A percentile compares a stretch with the other conserved stretches of the same genome.
Conservation (phyloP, 805 yeast genomes). For the Tetrapisispora fleetii region DNA sequence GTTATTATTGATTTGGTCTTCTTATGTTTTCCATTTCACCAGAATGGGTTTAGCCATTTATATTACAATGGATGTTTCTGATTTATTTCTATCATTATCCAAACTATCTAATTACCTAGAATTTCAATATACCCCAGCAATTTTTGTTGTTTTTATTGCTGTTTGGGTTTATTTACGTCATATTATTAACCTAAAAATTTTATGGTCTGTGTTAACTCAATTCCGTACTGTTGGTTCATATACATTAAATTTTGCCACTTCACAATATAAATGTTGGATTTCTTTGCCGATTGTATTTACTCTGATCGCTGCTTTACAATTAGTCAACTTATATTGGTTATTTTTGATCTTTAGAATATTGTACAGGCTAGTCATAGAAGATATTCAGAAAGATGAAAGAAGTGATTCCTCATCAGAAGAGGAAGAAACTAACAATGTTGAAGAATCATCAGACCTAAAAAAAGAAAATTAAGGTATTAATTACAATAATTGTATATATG, state of each 20-base stretch:
- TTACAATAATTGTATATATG: neutral
- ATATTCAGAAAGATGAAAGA: slow-evolving; percentile 60
- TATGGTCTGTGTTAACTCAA: slow-evolving; percentile 73
- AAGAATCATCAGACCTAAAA: neutral
- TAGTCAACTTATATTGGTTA: slow-evolving; percentile 78
- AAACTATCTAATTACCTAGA: slow-evolving; percentile 74
- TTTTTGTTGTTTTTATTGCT: slow-evolving; percentile 40
- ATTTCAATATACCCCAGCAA: slow-evolving; percentile 28
- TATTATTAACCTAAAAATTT: slow-evolving; percentile 60
- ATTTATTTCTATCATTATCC: slow-evolving; percentile 69
- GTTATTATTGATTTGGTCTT: slow-evolving; percentile 65
- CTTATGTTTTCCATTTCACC: slow-evolving; percentile 88
- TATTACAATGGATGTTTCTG: slow-evolving; percentile 87
- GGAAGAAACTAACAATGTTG: slow-evolving; percentile 26
- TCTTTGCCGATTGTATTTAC: slow-evolving; percentile 77
- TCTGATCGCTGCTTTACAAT: slow-evolving; percentile 64
- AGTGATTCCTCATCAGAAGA: slow-evolving; percentile 46
- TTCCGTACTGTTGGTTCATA: slow-evolving; percentile 73
- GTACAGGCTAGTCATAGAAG: slow-evolving; percentile 46
- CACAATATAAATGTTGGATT: slow-evolving; percentile 88
- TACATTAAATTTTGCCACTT: slow-evolving; percentile 66
- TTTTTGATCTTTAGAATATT: slow-evolving; percentile 65
- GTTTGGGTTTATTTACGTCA: slow-evolving; percentile 83
- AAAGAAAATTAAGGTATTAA: neutral
- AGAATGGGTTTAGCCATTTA: slow-evolving; percentile 88